Conservation (phyloP, 208 protist species). For the Wallacemonas rigidus region DNA sequence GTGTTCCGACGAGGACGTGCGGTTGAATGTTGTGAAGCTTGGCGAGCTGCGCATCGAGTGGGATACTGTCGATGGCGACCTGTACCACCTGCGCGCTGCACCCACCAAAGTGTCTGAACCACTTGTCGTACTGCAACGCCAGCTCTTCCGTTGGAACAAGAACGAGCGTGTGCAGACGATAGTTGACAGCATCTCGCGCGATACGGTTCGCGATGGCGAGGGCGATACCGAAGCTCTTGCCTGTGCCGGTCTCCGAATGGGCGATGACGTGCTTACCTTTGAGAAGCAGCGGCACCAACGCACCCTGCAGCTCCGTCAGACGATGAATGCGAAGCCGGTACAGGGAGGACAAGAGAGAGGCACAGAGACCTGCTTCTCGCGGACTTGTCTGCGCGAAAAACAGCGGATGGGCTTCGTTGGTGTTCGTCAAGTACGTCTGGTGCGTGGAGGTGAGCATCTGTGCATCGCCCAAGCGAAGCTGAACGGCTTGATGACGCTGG, state of each 20-base stretch:
- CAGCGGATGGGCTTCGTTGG: constrained; percentile 85
- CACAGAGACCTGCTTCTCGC: constrained; percentile 69
- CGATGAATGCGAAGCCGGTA: constrained; percentile 67
- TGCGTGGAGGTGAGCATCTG: constrained; percentile 77
- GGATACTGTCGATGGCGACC: constrained; percentile 72
- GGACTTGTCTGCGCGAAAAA: constrained; percentile 80
- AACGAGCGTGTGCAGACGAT: constrained; percentile 88
- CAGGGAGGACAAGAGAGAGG: constrained; percentile 68
- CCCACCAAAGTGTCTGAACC: constrained; percentile 83
- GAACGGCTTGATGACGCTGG: constrained; percentile 57
- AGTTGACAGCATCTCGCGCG: constrained; percentile 79
- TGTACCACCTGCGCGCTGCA: constrained; percentile 80
- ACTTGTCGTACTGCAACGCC: constrained; percentile 90
- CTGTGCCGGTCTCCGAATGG: constrained; percentile 86
- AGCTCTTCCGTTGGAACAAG: constrained; percentile 88
- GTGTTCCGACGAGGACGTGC: constrained; percentile 88
- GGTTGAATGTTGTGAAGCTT: constrained; percentile 89
- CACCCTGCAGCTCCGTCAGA: constrained; percentile 86
- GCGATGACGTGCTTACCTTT: constrained; percentile 91
- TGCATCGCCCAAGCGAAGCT: constrained; percentile 76
- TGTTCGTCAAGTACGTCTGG: constrained; percentile 59
- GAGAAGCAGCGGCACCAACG: constrained; percentile 82
- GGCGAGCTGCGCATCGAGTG: constrained; percentile 78
- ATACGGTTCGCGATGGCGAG: constrained; percentile 86
- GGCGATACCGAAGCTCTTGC: constrained; percentile 91